A percentile compares a stretch with the other conserved stretches of the same genome.
These are phyloP conservation scores for Spathaspora girioi DNA, from an alignment of 805 yeast genomes.

Conservation along the genomic window DNA sequence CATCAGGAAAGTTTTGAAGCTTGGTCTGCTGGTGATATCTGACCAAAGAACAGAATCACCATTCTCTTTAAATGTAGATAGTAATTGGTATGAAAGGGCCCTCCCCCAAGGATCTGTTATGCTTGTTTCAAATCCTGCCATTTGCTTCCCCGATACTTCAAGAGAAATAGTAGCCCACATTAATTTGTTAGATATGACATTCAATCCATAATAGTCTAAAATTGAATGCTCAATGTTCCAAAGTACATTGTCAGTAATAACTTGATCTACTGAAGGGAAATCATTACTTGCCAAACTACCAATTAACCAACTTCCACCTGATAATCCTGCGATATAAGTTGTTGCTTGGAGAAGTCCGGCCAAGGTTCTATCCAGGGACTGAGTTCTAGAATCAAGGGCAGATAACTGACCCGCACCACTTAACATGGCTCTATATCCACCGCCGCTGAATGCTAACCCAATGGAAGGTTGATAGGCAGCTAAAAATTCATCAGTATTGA, in stretches of 20 bases:
- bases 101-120: constrained; percentile 44
- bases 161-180: constrained; percentile 51
- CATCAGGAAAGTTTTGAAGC: constrained; percentile 28
- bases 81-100: constrained; percentile 38
- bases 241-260: constrained; percentile 18
- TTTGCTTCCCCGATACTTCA: constrained; percentile 26
- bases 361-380: constrained; percentile 51
- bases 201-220: constrained; percentile 61
- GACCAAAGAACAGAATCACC: constrained; percentile 33
- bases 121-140: constrained; percentile 35
- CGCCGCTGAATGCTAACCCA: constrained; percentile 54
- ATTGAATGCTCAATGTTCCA: constrained; percentile 58
- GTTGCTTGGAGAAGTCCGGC: constrained; percentile 76
- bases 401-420: constrained; percentile 80
- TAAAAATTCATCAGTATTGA: constrained; percentile 27
- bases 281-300: constrained; percentile 60
- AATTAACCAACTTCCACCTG: constrained; percentile 62
- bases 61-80: constrained; percentile 20
- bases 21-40: constrained; percentile 18
- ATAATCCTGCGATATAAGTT: constrained; percentile 73
- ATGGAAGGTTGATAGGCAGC: constrained; percentile 27
- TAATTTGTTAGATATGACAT: constrained; percentile 27
- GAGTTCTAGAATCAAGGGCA: constrained; percentile 73
- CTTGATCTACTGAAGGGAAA: constrained; percentile 48
- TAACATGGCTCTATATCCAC: constrained; percentile 90